Percentiles rank a stretch among this genome's conserved stretches.
These are phyloP conservation scores for Boletus rufocinnamomeus DNA, from an alignment of 768 basidiomycete genomes.

Conservation along the genomic window DNA sequence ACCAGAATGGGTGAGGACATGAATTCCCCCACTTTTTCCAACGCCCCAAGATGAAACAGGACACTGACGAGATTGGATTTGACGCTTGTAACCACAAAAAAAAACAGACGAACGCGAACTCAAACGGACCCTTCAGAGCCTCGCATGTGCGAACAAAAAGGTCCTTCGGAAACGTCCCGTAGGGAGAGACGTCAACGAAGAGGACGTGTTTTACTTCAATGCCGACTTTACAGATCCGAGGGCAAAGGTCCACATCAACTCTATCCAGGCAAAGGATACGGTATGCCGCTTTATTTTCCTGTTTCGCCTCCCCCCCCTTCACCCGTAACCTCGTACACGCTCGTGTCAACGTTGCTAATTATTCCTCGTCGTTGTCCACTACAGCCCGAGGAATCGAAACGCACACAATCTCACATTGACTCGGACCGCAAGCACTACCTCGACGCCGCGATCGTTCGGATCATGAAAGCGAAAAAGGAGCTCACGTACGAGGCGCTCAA, in stretches of 20 bases:
- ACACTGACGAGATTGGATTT: not conserved
- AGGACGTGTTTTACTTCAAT: slow-evolving; percentile 83
- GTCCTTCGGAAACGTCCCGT: slow-evolving; percentile 80
- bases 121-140: slow-evolving; percentile 83
- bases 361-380: not conserved
- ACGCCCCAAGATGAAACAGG: too few species aligned
- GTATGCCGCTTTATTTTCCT: slow-evolving; percentile 44
- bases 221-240: slow-evolving; percentile 76
- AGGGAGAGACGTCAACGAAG: slow-evolving; percentile 74
- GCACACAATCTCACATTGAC: slow-evolving; percentile 82
- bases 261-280: slow-evolving; percentile 92
- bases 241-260: slow-evolving; percentile 87
- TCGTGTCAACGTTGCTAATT: not conserved
- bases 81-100: not conserved
- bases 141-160: slow-evolving; percentile 89
- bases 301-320: not conserved
- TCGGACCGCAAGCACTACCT: slow-evolving; percentile 83
- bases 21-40: not conserved
- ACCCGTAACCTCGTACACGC: not conserved
- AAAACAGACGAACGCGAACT: slow-evolving; percentile 68
- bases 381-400: slow-evolving; percentile 78
- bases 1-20: slow-evolving; percentile 70
- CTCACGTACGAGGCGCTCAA: slow-evolving; percentile 78
- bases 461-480: slow-evolving; percentile 94
- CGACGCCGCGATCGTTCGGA: slow-evolving; percentile 94